Base-by-base conservation (phyloP, 208 protist species). In the Leishmania guyanensis region DNA sequence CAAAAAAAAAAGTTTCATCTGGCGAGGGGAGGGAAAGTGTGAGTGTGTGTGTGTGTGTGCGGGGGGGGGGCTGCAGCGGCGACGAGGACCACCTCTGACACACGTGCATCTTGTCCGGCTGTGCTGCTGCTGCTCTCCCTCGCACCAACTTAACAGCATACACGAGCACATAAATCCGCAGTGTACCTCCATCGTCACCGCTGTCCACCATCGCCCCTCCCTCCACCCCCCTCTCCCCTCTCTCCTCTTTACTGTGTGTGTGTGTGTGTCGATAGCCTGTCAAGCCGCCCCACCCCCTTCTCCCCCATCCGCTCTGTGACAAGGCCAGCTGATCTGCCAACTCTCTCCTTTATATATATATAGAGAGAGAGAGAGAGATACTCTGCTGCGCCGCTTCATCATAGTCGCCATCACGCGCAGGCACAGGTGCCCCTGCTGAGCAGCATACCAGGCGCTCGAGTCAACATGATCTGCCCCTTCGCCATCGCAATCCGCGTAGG, bases 381-480 rank as follows among this genome's bases (percentile, higher is more conserved):
- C 36, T 39, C 36, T 39, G 16, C n/a, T 50, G 36, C 4, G 16
- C 5, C 17, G 36, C 6, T 70, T 58, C 26, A 70, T 26, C 5
- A 68, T 56, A 51, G 4, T 17, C 39, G 54, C 50, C 50, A 75
- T 36, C 46, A 29, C 22, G 36, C 36, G 36, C 36, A 39, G 36
- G 36, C 1, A 39, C 36, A 39, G 1, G 36, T 39, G 36, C 36
- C 36, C 36, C 36, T 39, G 36, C 36, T 39, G 36, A 39, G 36
- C 36, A 39, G 36, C 36, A 39, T 39, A 39, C 36, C 39, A 64
- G 48, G 33, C 56, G 65, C 64, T 26, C 10, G 1, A n/a, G 17
- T 22, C 68, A 39, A 64, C 33, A 83, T 88, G 84, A 74, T 82
- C 77, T 92, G 89, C 80, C 89, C 89, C 46, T 89, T 92, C 66